These are phyloP conservation scores for Solanum sitiens DNA, from an alignment of 257 asterid genomes.

Conservation along the genomic window DNA sequence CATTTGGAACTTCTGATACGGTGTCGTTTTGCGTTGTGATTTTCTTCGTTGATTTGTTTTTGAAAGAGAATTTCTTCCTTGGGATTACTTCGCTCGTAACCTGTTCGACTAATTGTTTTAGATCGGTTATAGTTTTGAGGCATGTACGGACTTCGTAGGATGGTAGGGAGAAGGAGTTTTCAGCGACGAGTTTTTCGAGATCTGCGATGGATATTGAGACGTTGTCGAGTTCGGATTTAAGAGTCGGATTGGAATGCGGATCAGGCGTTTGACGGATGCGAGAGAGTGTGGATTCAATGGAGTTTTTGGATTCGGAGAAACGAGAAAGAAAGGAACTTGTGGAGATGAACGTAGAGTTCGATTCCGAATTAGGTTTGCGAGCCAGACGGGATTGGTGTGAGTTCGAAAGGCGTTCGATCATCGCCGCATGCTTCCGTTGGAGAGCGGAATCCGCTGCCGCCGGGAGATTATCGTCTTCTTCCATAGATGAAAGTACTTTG, in stretches of 20 bases:
- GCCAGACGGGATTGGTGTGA: constrained; percentile 54
- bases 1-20: not conserved
- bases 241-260: constrained; percentile 6
- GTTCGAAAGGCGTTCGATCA: constrained; percentile 74
- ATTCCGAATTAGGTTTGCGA: constrained; percentile 18
- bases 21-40: constrained; percentile 4
- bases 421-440: constrained; percentile 62
- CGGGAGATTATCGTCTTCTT: not conserved
- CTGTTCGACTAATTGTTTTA: constrained; percentile 54
- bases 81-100: constrained; percentile 55
- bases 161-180: constrained; percentile 61
- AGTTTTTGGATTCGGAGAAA: constrained; percentile 53
- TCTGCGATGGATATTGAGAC: constrained; percentile 45
- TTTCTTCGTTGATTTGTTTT: constrained; percentile 43
- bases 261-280: constrained; percentile 28
- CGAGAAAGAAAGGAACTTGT: constrained; percentile 51
- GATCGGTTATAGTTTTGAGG: constrained; percentile 38
- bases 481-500: not conserved
- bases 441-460: constrained; percentile 12
- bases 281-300: constrained; percentile 52
- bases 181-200: constrained; percentile 68
- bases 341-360: constrained; percentile 5
- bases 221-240: constrained; percentile 43
- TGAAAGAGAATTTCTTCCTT: constrained; percentile 81
- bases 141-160: constrained; percentile 70